Percentiles rank a stretch among this genome's conserved stretches.
These are phyloP conservation scores for Pyrrhoderma lamaoense DNA, from an alignment of 1,284 basidiomycete species.

Conservation along the genomic window DNA sequence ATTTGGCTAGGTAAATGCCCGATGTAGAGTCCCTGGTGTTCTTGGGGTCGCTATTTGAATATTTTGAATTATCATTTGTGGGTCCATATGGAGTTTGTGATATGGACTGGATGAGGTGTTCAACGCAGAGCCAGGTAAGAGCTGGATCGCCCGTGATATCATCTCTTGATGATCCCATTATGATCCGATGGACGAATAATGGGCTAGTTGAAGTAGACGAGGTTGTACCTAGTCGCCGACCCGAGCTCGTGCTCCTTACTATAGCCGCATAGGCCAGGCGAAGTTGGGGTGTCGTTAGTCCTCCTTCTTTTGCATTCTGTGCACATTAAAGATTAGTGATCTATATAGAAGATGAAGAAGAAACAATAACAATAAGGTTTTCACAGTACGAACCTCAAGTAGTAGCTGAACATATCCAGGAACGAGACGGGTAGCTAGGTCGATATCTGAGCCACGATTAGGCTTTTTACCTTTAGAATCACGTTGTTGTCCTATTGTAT, in stretches of 20 bases:
- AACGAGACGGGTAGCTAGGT: conserved; percentile 47
- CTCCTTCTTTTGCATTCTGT: conserved; percentile 58
- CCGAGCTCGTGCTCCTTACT: conserved; percentile 43
- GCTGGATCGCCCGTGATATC: conserved; percentile 23
- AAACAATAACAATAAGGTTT: neutral
- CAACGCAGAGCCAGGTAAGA: conserved; percentile 57
- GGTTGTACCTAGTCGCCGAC: conserved; percentile 20
- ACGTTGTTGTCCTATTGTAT: conserved; percentile 1
- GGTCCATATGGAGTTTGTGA: neutral
- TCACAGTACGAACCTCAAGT: conserved; percentile 50
- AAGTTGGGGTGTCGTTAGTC: conserved; percentile 51
- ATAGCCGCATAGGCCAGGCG: conserved; percentile 60
- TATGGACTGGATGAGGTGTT: conserved; percentile 41
- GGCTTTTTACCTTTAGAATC: neutral
- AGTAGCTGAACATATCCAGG: conserved; percentile 62
- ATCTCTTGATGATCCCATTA: neutral
- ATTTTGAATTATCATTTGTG: conserved; percentile 15
- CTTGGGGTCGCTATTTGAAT: neutral
- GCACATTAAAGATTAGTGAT: neutral
- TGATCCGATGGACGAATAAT: neutral
- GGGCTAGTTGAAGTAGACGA: neutral
- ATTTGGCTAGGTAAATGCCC: conserved; percentile 13
- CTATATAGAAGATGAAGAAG: neutral
- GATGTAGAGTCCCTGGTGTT: neutral
- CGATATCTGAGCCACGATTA: conserved; percentile 11